Conservation (phyloP, 2,329 filamentous ascomycete genomes). For the Claviceps humidiphila region DNA sequence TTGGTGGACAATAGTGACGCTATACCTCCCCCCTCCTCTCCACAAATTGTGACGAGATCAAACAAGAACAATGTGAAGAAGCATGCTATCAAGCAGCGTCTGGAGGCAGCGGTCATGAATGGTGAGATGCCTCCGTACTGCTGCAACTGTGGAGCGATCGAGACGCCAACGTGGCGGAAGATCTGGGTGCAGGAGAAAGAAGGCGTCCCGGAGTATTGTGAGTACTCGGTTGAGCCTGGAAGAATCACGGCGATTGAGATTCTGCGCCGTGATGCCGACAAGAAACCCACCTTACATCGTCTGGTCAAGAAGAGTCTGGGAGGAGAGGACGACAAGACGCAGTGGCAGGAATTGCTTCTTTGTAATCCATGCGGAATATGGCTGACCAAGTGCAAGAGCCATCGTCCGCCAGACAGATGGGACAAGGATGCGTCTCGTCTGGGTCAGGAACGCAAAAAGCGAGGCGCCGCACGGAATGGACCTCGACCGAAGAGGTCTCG, state of each 20-base stretch:
- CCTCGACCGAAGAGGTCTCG: slow-evolving; percentile 34
- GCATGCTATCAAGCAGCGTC: slow-evolving; percentile 42
- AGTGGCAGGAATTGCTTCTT: slow-evolving; percentile 60
- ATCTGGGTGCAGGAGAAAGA: slow-evolving; percentile 68
- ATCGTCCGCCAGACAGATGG: slow-evolving; percentile 78
- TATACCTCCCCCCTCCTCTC: slow-evolving; percentile 22
- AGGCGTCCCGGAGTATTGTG: slow-evolving; percentile 56
- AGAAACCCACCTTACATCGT: slow-evolving; percentile 53
- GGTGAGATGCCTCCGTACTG: slow-evolving; percentile 84
- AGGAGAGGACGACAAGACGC: slow-evolving; percentile 46
- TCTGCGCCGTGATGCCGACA: slow-evolving; percentile 47
- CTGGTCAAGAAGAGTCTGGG: slow-evolving; percentile 64
- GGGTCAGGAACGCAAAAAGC: slow-evolving; percentile 37
- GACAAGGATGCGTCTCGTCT: slow-evolving; percentile 46
- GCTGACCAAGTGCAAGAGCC: slow-evolving; percentile 76
- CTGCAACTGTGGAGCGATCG: slow-evolving; percentile 84
- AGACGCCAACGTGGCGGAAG: slow-evolving; percentile 93
- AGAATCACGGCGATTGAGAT: slow-evolving; percentile 62
- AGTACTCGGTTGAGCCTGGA: slow-evolving; percentile 60
- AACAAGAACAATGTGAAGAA: slow-evolving; percentile 55
- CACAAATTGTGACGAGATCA: slow-evolving; percentile 31
- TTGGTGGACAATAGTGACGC: slow-evolving; percentile 31
- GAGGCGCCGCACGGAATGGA: slow-evolving; percentile 26
- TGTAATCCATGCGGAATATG: slow-evolving; percentile 97
- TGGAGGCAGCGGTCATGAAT: slow-evolving; percentile 53